phyloP scores from a whole-genome alignment of 164 flowering plant species.

The Magnolia changhungtana region DNA sequence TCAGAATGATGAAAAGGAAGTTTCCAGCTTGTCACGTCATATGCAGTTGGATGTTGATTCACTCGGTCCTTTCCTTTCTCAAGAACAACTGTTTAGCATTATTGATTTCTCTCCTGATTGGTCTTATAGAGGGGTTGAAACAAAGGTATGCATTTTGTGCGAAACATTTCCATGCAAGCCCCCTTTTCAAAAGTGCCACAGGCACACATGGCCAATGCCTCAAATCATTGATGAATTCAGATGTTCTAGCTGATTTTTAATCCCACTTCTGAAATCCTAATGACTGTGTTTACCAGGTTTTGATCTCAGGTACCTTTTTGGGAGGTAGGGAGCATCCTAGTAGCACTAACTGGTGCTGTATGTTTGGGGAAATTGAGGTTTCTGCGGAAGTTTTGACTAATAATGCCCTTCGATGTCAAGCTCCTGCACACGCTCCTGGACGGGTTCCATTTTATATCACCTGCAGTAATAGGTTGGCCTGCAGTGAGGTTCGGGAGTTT shows the following conservation, averaged over 20 bases:
- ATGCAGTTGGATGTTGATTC: conserved; percentile 55
- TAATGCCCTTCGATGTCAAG: conserved; percentile 54
- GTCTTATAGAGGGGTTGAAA: conserved; percentile 52
- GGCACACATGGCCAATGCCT: not conserved
- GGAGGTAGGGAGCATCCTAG: conserved; percentile 25
- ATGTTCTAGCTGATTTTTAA: not conserved
- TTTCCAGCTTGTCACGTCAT: conserved; percentile 51
- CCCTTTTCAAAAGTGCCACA: not conserved
- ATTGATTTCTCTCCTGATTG: conserved; percentile 72
- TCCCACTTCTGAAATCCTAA: conserved; percentile 3
- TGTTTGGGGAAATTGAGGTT: conserved; percentile 85
- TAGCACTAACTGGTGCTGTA: conserved; percentile 58
- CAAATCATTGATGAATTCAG: not conserved
- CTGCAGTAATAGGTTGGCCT: conserved; percentile 64
- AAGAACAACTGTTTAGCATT: conserved; percentile 67
- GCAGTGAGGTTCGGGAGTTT: conserved; percentile 81
- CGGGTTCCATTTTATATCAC: conserved; percentile 72
- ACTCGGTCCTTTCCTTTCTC: conserved; percentile 63
- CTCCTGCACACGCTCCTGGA: conserved; percentile 58
- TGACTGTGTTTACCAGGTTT: conserved; percentile 39
- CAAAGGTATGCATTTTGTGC: conserved; percentile 41
- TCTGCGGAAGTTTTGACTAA: conserved; percentile 50
- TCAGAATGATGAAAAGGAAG: conserved; percentile 48
- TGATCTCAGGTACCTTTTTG: conserved; percentile 57
- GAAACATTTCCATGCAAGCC: not conserved